Base-by-base conservation (phyloP, 2,329 filamentous ascomycete genomes). In the Trichoderma afroharzianum region DNA sequence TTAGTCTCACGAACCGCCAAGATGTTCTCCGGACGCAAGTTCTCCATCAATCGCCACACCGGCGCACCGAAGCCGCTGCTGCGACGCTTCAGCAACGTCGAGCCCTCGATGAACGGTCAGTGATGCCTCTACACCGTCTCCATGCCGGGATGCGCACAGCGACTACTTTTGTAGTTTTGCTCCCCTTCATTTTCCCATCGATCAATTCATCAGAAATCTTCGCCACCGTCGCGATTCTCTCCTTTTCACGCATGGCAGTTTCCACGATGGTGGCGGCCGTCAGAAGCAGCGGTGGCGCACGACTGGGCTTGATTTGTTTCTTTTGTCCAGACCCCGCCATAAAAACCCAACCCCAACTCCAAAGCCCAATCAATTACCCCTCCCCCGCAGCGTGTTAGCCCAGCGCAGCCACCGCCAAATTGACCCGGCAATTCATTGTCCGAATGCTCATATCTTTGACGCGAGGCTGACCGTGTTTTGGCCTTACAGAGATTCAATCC, bases 401-500 rank as follows among this genome's bases (percentile, higher is more conserved):
- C 68, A 71, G 63, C 62, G 26, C 43, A 50, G 15, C 50, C 58
- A 66, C 66, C 33, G 64, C 53, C 57, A 36, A 47, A 30, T 53
- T 26, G 30, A 15, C 8, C n/a, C 33, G 57, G 53, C 21, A 15
- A 66, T 61, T 32, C 30, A 26, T 50, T 18, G 30, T 36, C 9
- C 11, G 39, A 63, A 33, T 18, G 30, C 7, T 8, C 14, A 12
- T 26, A 9, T 9, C 3, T 4, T 64, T 15, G 47, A 47, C 11
- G 5, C 12, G 21, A 71, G 36, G 71, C 76, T 76, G 67, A 78
- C 72, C 21, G 62, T 8, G 26, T 11, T 15, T 15, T 53, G 55
- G 9, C 15, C 12, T 7, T 32, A 39, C 80, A 97, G 94, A 97
- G 85, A 87, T 90, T 75, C 90, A 88, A 78, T 97, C 94, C 77